phyloP scores from a whole-genome alignment of 331 rosid species.

The Prunus yedoensis region DNA sequence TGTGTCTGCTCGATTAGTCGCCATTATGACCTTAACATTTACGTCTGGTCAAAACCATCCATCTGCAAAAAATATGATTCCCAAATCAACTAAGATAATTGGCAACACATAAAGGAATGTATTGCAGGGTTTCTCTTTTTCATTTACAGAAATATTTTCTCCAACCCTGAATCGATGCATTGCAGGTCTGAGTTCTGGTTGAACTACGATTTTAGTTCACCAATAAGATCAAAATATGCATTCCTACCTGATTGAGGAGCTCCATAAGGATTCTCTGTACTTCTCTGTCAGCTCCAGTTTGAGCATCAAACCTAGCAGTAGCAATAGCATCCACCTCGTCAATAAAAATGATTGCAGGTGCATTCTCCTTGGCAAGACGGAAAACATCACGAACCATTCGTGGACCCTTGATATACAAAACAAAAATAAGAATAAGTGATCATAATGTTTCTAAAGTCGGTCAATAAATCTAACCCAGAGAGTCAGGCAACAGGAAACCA shows the following conservation, averaged over 20 bases:
- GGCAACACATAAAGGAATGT: conserved; percentile 1
- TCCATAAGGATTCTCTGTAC: conserved; percentile 99
- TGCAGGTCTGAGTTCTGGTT: neutral
- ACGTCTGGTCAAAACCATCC: conserved; percentile 99
- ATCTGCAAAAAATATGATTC: conserved; percentile 46
- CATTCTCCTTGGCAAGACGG: conserved; percentile 98
- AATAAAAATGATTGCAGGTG: conserved; percentile 97
- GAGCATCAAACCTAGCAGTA: conserved; percentile 98
- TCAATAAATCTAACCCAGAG: neutral
- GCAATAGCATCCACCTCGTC: conserved; percentile 99
- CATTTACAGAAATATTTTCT: neutral
- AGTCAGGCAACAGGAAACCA: neutral
- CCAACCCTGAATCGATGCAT: neutral
- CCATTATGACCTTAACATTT: conserved; percentile 98
- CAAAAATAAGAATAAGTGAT: neutral
- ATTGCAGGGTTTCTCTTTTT: neutral
- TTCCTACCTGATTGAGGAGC: conserved; percentile 85
- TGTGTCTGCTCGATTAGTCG: conserved; percentile 97
- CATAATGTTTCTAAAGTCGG: neutral
- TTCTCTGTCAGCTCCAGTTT: conserved; percentile 99
- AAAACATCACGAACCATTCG: conserved; percentile 99
- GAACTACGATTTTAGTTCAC: neutral
- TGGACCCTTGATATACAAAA: conserved; percentile 61
- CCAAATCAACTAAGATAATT: neutral
- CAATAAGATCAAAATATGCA: neutral